Evolutionary conservation across 192 early-diverging fungal species (phyloP).

Genomic region (Backusella parvicylindrica): DNA sequence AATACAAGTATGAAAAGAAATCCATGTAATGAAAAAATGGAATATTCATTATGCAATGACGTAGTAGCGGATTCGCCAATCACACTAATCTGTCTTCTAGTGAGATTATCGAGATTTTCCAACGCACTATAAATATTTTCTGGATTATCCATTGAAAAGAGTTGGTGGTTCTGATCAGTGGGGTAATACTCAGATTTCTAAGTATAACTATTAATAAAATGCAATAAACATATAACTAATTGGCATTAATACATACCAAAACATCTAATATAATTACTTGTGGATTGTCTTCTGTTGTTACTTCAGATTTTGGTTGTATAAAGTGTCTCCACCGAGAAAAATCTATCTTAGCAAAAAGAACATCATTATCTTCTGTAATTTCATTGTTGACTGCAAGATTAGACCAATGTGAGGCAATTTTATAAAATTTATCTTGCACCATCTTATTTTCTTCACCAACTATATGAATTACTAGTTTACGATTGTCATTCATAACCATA

Average conservation of each 20-base stretch:
- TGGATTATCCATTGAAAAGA: not conserved
- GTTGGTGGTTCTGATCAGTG: not conserved
- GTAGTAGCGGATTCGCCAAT: not conserved
- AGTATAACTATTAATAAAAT: not conserved
- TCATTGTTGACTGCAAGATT: not conserved
- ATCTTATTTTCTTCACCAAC: constrained; percentile 44
- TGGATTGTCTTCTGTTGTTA: not conserved
- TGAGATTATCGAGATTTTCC: not conserved
- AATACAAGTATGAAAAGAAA: not conserved
- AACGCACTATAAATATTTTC: not conserved
- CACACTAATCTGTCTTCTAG: not conserved
- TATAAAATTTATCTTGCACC: not conserved
- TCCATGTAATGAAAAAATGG: not conserved
- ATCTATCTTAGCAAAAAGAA: constrained; percentile 66
- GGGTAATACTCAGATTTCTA: constrained; percentile 2
- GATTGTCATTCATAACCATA: constrained; percentile 59
- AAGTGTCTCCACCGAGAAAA: constrained; percentile 57
- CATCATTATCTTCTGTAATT: not conserved
- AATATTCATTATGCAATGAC: not conserved
- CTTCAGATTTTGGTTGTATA: constrained; percentile 48
- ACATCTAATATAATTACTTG: constrained; percentile 20
- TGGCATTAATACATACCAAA: not conserved
- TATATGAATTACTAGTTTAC: constrained; percentile 62
- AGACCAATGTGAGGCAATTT: not conserved
- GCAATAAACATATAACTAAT: not conserved